phyloP scores from a whole-genome alignment of 2,329 filamentous ascomycete genomes.

The Phialophora verrucosa region DNA sequence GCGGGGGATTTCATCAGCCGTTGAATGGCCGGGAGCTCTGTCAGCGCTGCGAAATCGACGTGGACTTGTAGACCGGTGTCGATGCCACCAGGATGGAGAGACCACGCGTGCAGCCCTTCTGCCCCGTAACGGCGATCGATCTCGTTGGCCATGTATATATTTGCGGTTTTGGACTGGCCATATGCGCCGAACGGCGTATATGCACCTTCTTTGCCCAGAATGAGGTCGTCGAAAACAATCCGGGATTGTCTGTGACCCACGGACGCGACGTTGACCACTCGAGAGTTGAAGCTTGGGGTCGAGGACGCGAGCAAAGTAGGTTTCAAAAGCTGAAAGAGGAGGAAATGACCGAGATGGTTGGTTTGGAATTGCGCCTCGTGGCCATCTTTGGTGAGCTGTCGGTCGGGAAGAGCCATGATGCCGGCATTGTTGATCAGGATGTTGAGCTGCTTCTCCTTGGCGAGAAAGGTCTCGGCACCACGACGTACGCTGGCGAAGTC shows the following conservation, averaged over 20 bases:
- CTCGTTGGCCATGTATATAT: conserved; percentile 57
- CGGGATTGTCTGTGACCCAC: conserved; percentile 49
- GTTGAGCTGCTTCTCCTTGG: conserved; percentile 42
- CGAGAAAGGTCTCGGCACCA: conserved; percentile 41
- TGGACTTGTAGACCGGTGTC: conserved; percentile 40
- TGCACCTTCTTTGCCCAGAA: conserved; percentile 46
- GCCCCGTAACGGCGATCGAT: conserved; percentile 56
- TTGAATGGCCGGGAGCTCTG: conserved; percentile 28
- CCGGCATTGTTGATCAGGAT: conserved; percentile 55
- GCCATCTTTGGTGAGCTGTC: conserved; percentile 50
- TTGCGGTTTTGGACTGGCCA: conserved; percentile 57
- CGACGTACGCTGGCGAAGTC: conserved; percentile 44
- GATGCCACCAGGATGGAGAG: conserved; percentile 57
- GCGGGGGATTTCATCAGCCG: conserved; percentile 42
- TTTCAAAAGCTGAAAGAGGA: conserved; percentile 59
- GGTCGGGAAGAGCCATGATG: conserved; percentile 51
- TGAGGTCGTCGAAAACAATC: conserved; percentile 48
- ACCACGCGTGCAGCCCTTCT: conserved; percentile 51
- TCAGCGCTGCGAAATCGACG: conserved; percentile 34
- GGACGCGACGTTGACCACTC: conserved; percentile 55
- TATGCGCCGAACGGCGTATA: conserved; percentile 50
- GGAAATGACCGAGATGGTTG: conserved; percentile 62
- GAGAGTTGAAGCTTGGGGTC: conserved; percentile 48
- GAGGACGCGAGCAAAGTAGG: conserved; percentile 49
- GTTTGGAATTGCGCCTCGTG: conserved; percentile 60